Evolutionary conservation across 495 filamentous ascomycete species (phyloP).

Genomic region (Staphylotrichum tortipilum): DNA sequence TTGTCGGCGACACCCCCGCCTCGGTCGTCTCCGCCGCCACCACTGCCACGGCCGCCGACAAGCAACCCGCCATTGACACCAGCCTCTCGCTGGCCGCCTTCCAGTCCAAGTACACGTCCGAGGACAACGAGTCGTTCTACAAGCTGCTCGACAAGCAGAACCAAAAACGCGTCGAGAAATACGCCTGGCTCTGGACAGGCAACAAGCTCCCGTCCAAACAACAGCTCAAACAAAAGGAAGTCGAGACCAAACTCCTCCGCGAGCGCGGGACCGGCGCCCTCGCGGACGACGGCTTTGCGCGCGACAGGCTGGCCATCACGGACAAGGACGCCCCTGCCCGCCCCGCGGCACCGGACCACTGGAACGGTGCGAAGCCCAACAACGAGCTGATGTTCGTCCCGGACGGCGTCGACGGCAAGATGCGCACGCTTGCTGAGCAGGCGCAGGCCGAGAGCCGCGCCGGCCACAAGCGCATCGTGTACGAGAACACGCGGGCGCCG

Average conservation of each 20-base stretch:
- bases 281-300: constrained; percentile 44
- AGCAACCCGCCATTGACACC: constrained; percentile 55
- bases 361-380: constrained; percentile 56
- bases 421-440: constrained; percentile 57
- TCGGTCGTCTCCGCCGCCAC: constrained; percentile 23
- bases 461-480: constrained; percentile 65
- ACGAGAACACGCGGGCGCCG: constrained; percentile 74
- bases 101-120: constrained; percentile 87
- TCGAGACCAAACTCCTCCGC: constrained; percentile 54
- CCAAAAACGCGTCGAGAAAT: constrained; percentile 65
- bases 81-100: constrained; percentile 76
- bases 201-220: constrained; percentile 85
- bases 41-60: constrained; percentile 21
- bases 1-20: constrained; percentile 60
- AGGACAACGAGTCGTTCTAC: constrained; percentile 96
- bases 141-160: constrained; percentile 88
- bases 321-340: constrained; percentile 51
- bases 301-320: constrained; percentile 46
- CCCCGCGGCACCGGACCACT: constrained; percentile 69
- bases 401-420: constrained; percentile 57
- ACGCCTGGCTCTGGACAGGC: constrained; percentile 77
- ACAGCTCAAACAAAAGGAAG: constrained; percentile 70
- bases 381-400: constrained; percentile 89
- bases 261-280: constrained; percentile 25
- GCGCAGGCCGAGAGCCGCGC: constrained; percentile 64